Evolutionary conservation across 805 yeast genomes (phyloP).

Genomic region (Suhomyces kilbournensis): DNA sequence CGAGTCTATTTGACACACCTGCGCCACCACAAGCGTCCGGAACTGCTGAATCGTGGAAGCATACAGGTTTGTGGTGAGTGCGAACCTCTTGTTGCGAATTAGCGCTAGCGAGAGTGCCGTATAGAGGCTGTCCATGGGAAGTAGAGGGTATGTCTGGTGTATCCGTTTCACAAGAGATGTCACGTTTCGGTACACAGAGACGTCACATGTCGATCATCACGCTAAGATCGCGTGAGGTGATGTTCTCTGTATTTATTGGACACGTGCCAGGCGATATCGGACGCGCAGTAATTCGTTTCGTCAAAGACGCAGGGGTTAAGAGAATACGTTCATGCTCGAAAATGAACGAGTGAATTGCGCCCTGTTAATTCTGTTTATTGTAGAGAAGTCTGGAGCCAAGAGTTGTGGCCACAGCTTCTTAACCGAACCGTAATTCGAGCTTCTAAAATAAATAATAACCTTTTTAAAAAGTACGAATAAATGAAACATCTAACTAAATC

Average conservation of each 20-base stretch:
- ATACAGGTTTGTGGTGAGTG: slow-evolving; percentile 3
- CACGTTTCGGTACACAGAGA: background rate
- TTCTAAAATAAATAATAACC: background rate
- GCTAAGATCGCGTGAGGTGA: background rate
- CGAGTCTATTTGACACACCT: slow-evolving; percentile 1
- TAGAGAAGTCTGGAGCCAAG: background rate
- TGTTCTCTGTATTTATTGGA: no score
- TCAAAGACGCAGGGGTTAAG: background rate
- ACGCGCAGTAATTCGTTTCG: background rate
- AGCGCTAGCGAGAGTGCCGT: slow-evolving; percentile 7
- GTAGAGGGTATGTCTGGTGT: background rate
- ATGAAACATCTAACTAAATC: background rate
- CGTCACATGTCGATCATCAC: background rate
- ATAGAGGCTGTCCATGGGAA: slow-evolving; percentile 8
- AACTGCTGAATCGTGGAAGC: background rate
- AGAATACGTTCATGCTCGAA: background rate
- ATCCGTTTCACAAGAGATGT: background rate
- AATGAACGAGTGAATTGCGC: background rate
- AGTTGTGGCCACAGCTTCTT: background rate
- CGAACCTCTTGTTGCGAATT: slow-evolving; percentile 6
- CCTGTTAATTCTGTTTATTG: background rate
- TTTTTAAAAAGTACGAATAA: background rate
- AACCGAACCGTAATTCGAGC: background rate
- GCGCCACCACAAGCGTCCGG: slow-evolving; percentile 3
- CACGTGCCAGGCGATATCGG: background rate